A percentile compares a stretch with the other conserved stretches of the same genome.
Evolutionary conservation across 305 asterid genomes (phyloP).

Genomic region (Fraxinus floribunda): DNA sequence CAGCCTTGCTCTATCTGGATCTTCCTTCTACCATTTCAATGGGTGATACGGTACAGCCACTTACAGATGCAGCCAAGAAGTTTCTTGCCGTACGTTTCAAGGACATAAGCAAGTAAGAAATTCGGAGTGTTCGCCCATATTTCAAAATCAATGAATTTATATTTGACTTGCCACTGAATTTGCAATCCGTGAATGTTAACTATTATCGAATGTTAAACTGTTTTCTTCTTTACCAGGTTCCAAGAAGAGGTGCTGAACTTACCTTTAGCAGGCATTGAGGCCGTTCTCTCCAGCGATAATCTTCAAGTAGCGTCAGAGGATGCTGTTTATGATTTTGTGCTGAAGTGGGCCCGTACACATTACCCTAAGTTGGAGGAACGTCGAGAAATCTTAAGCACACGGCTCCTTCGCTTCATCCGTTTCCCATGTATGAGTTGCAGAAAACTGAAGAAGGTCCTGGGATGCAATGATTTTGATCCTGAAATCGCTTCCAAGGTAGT

Average conservation of each 20-base stretch:
- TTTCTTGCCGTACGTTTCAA: conserved; percentile 68
- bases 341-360: conserved; percentile 75
- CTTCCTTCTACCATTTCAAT: conserved; percentile 70
- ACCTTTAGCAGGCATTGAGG: conserved; percentile 76
- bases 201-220: not conserved
- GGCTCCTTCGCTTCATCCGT: conserved; percentile 59
- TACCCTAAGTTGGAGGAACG: conserved; percentile 62
- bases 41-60: conserved; percentile 68
- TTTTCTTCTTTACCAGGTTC: conserved; percentile 38
- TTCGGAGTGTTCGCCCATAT: not conserved
- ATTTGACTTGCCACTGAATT: not conserved
- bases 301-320: conserved; percentile 86
- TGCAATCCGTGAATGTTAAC: not conserved
- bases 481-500: conserved; percentile 60
- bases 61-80: conserved; percentile 69
- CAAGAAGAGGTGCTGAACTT: conserved; percentile 68
- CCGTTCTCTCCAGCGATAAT: conserved; percentile 62
- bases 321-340: conserved; percentile 60
- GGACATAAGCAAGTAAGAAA: conserved; percentile 69
- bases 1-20: conserved; percentile 83
- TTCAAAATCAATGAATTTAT: not conserved
- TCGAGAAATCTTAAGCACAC: conserved; percentile 54
- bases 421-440: conserved; percentile 81
- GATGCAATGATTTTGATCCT: conserved; percentile 60
- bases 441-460: conserved; percentile 67